Conservation (phyloP, 371 early-diverging fungal species). For the Apophysomyces sp. region DNA sequence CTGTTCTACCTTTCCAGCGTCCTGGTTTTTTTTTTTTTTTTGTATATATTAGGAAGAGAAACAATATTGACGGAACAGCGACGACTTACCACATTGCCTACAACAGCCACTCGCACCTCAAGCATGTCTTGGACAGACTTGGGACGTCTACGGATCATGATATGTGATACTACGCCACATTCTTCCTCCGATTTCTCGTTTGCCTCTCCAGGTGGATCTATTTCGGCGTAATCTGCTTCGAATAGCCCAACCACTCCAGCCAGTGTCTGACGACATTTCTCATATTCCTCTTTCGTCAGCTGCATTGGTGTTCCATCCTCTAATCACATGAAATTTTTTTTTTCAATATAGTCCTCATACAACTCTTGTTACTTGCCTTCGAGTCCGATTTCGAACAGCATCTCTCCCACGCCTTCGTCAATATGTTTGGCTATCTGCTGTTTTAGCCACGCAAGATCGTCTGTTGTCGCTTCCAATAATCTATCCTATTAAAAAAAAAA, state of each 20-base stretch:
- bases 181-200: neutral
- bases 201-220: slow-evolving; percentile 46
- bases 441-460: slow-evolving; percentile 43
- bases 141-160: slow-evolving; percentile 72
- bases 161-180: slow-evolving; percentile 39
- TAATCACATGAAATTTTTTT: slow-evolving; percentile 5
- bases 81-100: slow-evolving; percentile 81
- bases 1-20: slow-evolving; percentile 57
- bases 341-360: neutral
- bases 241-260: slow-evolving; percentile 40
- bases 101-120: slow-evolving; percentile 88
- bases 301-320: slow-evolving; percentile 77
- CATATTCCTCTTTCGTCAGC: slow-evolving; percentile 61
- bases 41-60: neutral
- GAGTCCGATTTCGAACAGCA: slow-evolving; percentile 72
- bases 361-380: slow-evolving; percentile 57
- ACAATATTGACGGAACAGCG: neutral
- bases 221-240: slow-evolving; percentile 64
- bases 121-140: slow-evolving; percentile 72
- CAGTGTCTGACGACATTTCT: slow-evolving; percentile 47
- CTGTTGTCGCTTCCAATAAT: slow-evolving; percentile 40
- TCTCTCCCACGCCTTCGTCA: slow-evolving; percentile 72
- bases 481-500: slow-evolving; percentile 16
- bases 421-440: slow-evolving; percentile 51
- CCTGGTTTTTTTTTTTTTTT: too few species aligned